These are phyloP conservation scores for Actinomucor elegans DNA, from an alignment of 371 early-diverging fungal genomes.

Conservation along the genomic window DNA sequence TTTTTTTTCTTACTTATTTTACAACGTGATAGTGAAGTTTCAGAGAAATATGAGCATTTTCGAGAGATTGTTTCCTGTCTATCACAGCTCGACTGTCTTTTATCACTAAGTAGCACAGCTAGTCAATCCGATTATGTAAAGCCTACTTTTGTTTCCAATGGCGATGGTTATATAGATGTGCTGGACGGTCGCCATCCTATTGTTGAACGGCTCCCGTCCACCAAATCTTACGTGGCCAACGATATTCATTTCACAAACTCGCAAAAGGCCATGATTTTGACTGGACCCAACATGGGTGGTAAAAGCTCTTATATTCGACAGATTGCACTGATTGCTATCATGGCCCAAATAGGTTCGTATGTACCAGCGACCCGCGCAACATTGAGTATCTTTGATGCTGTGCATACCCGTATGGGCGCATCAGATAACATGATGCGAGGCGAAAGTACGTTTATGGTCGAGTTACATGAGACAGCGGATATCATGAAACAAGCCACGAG, in stretches of 20 bases:
- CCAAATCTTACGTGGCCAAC: conserved; percentile 77
- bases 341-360: conserved; percentile 86
- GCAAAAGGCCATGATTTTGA: conserved; percentile 56
- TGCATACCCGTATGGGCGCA: conserved; percentile 73
- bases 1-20: too few relatives aligned
- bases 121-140: conserved; percentile 68
- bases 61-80: conserved; percentile 62
- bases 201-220: conserved; percentile 36
- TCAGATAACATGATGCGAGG: conserved; percentile 67
- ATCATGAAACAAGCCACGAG: conserved; percentile 70
- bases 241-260: conserved; percentile 52
- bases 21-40: conserved; percentile 42
- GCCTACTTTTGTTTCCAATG: conserved; percentile 48
- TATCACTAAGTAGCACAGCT: conserved; percentile 69
- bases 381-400: conserved; percentile 67
- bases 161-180: conserved; percentile 45
- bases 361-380: conserved; percentile 60
- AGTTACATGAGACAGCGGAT: conserved; percentile 79
- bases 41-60: conserved; percentile 63
- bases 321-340: conserved; percentile 72
- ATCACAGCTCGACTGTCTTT: conserved; percentile 76
- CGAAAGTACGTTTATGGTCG: conserved; percentile 90
- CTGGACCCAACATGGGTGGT: conserved; percentile 93
- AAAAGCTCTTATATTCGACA: conserved; percentile 77
- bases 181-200: conserved; percentile 66